Evolutionary conservation across 805 yeast species (phyloP).

Genomic region (Ogataea methanolica): DNA sequence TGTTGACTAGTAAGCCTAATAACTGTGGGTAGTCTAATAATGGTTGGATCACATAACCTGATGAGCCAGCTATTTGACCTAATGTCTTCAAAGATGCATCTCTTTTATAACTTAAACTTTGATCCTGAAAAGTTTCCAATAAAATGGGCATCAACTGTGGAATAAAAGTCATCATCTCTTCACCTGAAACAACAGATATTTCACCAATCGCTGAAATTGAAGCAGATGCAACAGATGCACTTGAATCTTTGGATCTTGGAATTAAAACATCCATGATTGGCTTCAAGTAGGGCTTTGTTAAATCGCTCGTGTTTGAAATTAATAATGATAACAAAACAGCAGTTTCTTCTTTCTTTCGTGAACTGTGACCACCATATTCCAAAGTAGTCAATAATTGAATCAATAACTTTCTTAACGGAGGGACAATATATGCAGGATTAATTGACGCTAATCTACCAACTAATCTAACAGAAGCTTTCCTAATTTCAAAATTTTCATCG

Average conservation of each 20-base stretch:
- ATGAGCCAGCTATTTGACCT: conserved; percentile 83
- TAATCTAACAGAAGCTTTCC: conserved; percentile 70
- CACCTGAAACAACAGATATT: conserved; percentile 82
- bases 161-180: conserved; percentile 68
- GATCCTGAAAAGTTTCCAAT: conserved; percentile 86
- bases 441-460: conserved; percentile 81
- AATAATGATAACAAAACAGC: conserved; percentile 70
- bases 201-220: conserved; percentile 88
- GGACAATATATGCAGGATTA: conserved; percentile 95
- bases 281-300: conserved; percentile 86
- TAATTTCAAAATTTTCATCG: conserved; percentile 82
- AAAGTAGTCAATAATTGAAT: conserved; percentile 81
- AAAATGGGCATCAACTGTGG: conserved; percentile 81
- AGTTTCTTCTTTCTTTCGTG: conserved; percentile 78
- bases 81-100: conserved; percentile 85
- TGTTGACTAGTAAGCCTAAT: conserved; percentile 73
- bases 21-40: conserved; percentile 86
- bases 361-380: conserved; percentile 71
- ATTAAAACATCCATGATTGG: conserved; percentile 84
- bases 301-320: conserved; percentile 70
- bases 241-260: conserved; percentile 66
- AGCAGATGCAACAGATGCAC: conserved; percentile 81
- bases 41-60: conserved; percentile 95
- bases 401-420: conserved; percentile 81
- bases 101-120: conserved; percentile 79